Conservation (phyloP, 164 flowering plant genomes). For the Aristolochia fimbriata region DNA sequence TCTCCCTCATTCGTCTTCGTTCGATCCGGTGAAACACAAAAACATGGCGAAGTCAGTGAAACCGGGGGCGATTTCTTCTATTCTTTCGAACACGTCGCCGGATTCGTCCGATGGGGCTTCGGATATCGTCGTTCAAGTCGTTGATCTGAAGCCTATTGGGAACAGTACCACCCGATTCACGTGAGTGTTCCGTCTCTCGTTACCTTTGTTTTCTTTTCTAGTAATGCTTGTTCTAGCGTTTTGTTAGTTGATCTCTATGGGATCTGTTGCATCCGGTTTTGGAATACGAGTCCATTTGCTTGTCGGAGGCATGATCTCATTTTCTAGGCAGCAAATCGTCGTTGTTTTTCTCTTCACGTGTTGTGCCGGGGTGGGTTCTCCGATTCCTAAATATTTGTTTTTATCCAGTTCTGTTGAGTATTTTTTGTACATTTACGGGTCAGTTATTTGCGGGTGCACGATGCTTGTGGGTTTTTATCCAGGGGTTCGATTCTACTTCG, state of each 20-base stretch:
- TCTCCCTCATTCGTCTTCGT: neutral
- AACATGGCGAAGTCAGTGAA: constrained; percentile 43
- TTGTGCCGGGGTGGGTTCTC: too few relatives aligned
- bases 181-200: constrained; percentile 32
- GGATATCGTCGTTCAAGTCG: constrained; percentile 61
- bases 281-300: neutral
- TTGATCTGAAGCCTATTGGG: constrained; percentile 74
- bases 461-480: too few relatives aligned
- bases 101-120: constrained; percentile 48
- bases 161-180: constrained; percentile 36
- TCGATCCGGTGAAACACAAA: neutral
- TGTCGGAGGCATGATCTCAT: too few relatives aligned
- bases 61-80: constrained; percentile 54
- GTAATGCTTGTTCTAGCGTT: neutral
- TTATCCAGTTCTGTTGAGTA: too few relatives aligned
- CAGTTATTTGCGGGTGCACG: too few relatives aligned
- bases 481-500: too few relatives aligned
- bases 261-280: neutral
- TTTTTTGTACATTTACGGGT: too few relatives aligned
- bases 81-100: constrained; percentile 61
- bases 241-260: constrained; percentile 4
- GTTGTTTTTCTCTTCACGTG: too few relatives aligned
- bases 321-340: too few relatives aligned
- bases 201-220: neutral
- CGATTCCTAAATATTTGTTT: too few relatives aligned